Evolutionary conservation across 164 flowering plant genomes (phyloP).

Genomic region (Magnolia officinalis): DNA sequence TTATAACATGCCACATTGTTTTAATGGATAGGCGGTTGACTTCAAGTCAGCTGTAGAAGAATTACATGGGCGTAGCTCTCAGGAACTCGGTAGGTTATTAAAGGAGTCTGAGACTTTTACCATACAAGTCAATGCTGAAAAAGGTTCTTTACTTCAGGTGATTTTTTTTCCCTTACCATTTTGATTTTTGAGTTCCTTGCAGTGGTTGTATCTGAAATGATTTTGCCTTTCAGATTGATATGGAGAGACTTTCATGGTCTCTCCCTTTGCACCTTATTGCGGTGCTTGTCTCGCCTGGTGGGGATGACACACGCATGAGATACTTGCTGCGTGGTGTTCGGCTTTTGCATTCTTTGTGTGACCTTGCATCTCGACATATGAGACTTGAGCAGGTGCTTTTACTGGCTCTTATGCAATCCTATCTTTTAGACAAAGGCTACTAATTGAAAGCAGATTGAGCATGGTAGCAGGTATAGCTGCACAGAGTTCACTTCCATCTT

Average conservation of each 20-base stretch:
- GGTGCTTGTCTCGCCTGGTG: slow-evolving; percentile 47
- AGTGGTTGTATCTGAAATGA: slow-evolving; percentile 5
- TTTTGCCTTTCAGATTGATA: slow-evolving; percentile 60
- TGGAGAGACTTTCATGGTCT: slow-evolving; percentile 64
- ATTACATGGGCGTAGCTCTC: slow-evolving; percentile 60
- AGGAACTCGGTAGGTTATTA: slow-evolving; percentile 63
- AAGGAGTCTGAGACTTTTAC: slow-evolving; percentile 63
- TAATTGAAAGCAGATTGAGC: not conserved
- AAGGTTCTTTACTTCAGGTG: slow-evolving; percentile 63
- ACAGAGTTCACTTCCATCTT: not conserved
- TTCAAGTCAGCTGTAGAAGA: slow-evolving; percentile 61
- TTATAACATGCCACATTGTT: slow-evolving; percentile 1
- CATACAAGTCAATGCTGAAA: slow-evolving; percentile 32
- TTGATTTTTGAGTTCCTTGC: not conserved
- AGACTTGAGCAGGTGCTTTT: slow-evolving; percentile 81
- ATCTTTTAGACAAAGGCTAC: not conserved
- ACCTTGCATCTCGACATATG: slow-evolving; percentile 59
- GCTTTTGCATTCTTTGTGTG: slow-evolving; percentile 72
- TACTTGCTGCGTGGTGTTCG: slow-evolving; percentile 68
- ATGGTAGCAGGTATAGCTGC: not conserved
- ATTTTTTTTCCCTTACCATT: not conserved
- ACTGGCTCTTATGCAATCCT: not conserved
- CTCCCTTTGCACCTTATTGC: slow-evolving; percentile 89
- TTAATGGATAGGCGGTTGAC: slow-evolving; percentile 59
- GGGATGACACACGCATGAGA: slow-evolving; percentile 49